phyloP scores from a whole-genome alignment of 2,329 filamentous ascomycete species.

The Ophiostoma himal-ulmi region DNA sequence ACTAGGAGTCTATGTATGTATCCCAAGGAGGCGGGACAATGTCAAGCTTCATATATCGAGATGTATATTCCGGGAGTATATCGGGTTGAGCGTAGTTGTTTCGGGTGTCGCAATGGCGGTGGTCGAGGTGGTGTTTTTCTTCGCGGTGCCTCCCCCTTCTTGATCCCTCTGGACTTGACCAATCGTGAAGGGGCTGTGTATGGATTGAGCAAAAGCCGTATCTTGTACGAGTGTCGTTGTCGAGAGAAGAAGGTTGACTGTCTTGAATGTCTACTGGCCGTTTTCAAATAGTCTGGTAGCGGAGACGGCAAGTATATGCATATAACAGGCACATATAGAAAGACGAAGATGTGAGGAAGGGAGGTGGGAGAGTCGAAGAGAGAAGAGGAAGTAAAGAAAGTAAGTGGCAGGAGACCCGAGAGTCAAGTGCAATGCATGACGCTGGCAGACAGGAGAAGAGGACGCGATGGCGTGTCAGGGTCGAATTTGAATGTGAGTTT shows the following conservation, averaged over 20 bases:
- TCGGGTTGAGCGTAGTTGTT: background rate
- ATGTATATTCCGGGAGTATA: background rate
- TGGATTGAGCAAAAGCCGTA: no score
- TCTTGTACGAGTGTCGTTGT: background rate
- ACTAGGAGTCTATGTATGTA: background rate
- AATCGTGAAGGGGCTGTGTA: background rate
- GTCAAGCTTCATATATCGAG: background rate
- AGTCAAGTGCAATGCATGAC: background rate
- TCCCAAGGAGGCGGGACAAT: background rate
- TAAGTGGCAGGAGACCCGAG: background rate
- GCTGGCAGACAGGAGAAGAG: background rate
- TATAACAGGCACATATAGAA: constrained; percentile 24
- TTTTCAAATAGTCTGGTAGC: background rate
- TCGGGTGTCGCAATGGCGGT: background rate
- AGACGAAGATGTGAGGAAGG: background rate
- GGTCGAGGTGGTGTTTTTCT: background rate
- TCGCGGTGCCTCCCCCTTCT: background rate
- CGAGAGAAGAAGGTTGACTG: background rate
- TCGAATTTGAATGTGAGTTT: background rate
- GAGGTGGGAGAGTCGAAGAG: constrained; percentile 21
- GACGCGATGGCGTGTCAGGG: background rate
- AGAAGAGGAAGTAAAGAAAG: background rate
- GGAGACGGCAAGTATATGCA: background rate
- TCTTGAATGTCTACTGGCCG: background rate
- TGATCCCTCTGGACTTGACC: background rate